Percentiles rank a stretch among this genome's conserved stretches.
phyloP scores from a whole-genome alignment of 176 grass and related monocot species.

The Coix lacrymajobi region DNA sequence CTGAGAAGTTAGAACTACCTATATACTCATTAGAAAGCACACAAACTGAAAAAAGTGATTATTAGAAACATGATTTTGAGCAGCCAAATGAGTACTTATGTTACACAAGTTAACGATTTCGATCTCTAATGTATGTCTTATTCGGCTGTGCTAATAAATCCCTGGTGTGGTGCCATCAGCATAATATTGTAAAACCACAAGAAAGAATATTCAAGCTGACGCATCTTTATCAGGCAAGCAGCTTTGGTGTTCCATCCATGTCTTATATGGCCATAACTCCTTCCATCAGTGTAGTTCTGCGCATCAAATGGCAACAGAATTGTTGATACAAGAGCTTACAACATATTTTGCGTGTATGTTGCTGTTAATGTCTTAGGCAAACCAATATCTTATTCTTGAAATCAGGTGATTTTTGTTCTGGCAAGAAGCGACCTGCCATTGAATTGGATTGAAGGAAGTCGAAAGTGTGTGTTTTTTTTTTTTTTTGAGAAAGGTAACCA shows the following conservation, averaged over 20 bases:
- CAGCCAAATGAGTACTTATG: background rate
- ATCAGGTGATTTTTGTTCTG: slow-evolving; percentile 83
- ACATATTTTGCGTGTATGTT: background rate
- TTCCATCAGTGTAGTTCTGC: background rate
- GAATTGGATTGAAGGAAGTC: slow-evolving; percentile 90
- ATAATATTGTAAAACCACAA: background rate
- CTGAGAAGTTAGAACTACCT: background rate
- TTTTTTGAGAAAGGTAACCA: slow-evolving; percentile 83
- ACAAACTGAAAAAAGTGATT: background rate
- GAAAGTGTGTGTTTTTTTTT: slow-evolving; percentile 87
- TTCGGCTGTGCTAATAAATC: background rate
- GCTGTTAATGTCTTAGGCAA: background rate
- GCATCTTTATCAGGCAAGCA: background rate
- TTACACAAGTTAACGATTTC: background rate
- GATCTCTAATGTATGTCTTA: background rate
- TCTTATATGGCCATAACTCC: background rate
- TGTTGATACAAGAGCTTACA: background rate
- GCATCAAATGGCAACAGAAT: background rate
- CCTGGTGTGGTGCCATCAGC: background rate
- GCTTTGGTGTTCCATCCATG: background rate
- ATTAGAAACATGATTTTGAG: background rate
- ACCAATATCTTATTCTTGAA: background rate
- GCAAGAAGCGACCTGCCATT: slow-evolving; percentile 83
- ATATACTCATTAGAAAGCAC: slow-evolving; percentile 1
- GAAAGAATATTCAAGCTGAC: background rate